Percentiles rank a stretch among this genome's conserved stretches.
Conservation (phyloP, 495 filamentous ascomycete species). For the Aspergillus bridgeri region DNA sequence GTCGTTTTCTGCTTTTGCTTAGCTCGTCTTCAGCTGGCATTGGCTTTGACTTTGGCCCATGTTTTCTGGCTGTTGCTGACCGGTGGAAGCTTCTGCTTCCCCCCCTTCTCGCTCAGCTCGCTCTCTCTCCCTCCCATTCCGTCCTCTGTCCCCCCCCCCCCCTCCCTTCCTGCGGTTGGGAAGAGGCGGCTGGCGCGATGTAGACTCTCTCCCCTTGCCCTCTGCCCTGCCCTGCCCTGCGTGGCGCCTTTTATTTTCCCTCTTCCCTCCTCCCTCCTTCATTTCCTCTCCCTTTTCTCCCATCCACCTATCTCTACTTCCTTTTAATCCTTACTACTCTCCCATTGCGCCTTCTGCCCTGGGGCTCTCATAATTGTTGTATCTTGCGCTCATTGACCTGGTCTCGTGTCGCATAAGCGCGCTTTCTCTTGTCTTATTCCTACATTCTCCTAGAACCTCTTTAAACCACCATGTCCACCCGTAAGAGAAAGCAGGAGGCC, state of each 20-base stretch:
- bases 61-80: background rate
- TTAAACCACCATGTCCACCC: conserved; percentile 50
- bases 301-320: conserved; percentile 22
- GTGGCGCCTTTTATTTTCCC: conserved; percentile 16
- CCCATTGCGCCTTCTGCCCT: conserved; percentile 4
- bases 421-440: background rate
- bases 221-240: conserved; percentile 9
- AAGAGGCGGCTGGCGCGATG: background rate
- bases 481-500: conserved; percentile 63
- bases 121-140: conserved; percentile 4
- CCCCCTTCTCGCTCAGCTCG: background rate
- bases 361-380: conserved; percentile 1
- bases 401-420: conserved; percentile 9
- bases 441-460: background rate
- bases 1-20: too few species aligned
- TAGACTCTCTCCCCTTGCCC: too few species aligned
- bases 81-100: background rate
- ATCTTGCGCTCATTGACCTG: conserved; percentile 10
- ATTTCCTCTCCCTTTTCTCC: conserved; percentile 22
- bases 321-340: conserved; percentile 20
- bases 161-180: conserved; percentile 9
- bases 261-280: conserved; percentile 19
- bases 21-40: too few species aligned
- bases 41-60: background rate
- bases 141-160: background rate